phyloP scores from a whole-genome alignment of 495 filamentous ascomycete species.

The Bacidia rubella region DNA sequence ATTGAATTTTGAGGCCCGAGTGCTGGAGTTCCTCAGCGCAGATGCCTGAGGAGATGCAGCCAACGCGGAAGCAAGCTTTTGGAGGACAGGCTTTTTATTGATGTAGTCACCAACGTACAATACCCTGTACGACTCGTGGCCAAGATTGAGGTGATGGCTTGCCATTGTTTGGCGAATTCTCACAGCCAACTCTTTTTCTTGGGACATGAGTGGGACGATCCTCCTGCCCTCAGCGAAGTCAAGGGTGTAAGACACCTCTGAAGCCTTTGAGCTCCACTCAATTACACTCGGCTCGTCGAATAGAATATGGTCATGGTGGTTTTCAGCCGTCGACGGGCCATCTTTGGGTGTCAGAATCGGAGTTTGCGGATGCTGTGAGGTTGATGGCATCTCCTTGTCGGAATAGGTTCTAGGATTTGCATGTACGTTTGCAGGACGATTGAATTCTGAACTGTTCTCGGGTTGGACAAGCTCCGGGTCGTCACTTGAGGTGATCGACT shows the following conservation, averaged over 20 bases:
- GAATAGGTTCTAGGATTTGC: not conserved
- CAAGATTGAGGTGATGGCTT: slow-evolving; percentile 42
- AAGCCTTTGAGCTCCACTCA: not conserved
- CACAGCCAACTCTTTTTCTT: slow-evolving; percentile 25
- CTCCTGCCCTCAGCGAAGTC: not conserved
- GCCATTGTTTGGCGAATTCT: slow-evolving; percentile 64
- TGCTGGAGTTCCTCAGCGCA: slow-evolving; percentile 31
- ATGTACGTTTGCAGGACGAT: slow-evolving; percentile 12
- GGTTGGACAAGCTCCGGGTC: not conserved
- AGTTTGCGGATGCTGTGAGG: not conserved
- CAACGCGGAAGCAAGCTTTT: slow-evolving; percentile 57
- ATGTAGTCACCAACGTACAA: slow-evolving; percentile 53
- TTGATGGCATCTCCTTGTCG: not conserved
- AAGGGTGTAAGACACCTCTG: not conserved
- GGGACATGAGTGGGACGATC: not conserved
- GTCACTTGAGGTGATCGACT: slow-evolving; percentile 14
- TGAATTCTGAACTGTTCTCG: too few relatives aligned
- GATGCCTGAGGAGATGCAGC: slow-evolving; percentile 34
- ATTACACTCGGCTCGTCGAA: slow-evolving; percentile 1
- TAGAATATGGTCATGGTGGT: not conserved
- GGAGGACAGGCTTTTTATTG: slow-evolving; percentile 54
- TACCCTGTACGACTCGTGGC: slow-evolving; percentile 51
- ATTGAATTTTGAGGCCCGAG: slow-evolving; percentile 50
- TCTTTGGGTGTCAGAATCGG: not conserved
- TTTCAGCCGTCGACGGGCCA: not conserved